phyloP scores from a whole-genome alignment of 2,329 filamentous ascomycete species.

The Hypoxylon rubiginosum region DNA sequence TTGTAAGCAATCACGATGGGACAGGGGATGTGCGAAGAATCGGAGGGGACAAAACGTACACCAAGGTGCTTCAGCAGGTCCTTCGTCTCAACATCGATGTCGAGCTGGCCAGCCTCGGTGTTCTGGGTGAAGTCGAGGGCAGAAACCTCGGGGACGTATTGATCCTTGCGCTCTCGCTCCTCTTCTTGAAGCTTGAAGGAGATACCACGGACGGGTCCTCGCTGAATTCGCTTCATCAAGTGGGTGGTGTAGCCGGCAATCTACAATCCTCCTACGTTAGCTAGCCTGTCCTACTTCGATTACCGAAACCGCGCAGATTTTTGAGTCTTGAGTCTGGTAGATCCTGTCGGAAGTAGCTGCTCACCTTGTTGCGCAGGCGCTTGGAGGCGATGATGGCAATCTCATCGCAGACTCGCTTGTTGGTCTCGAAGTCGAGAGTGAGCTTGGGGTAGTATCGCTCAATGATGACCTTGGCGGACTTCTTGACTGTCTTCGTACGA shows the following conservation, averaged over 20 bases:
- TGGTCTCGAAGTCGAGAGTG: constrained; percentile 99
- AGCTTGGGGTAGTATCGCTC: constrained; percentile 98
- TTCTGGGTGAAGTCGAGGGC: constrained; percentile 98
- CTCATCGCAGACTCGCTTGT: constrained; percentile 99
- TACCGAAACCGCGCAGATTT: not conserved
- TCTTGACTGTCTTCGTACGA: constrained; percentile 78
- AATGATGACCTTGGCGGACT: constrained; percentile 99
- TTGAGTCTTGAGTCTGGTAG: not conserved
- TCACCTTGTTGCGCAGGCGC: constrained; percentile 99
- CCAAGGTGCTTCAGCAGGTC: constrained; percentile 98
- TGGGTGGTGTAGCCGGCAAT: constrained; percentile 99
- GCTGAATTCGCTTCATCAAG: constrained; percentile 99
- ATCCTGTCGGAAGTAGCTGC: constrained; percentile 47
- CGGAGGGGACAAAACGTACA: constrained; percentile 77
- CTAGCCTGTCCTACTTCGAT: constrained; percentile 10
- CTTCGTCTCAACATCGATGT: constrained; percentile 98
- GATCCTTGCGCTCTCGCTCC: constrained; percentile 99
- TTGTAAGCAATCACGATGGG: constrained; percentile 47
- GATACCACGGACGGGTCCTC: constrained; percentile 98
- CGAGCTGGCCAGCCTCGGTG: constrained; percentile 91
- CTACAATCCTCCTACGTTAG: constrained; percentile 59
- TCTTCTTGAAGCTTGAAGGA: constrained; percentile 99
- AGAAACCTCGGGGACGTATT: constrained; percentile 99
- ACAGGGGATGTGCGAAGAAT: constrained; percentile 1
- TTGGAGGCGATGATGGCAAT: constrained; percentile 99